Percentiles rank a stretch among this genome's conserved stretches.
Evolutionary conservation across 176 grass and related monocot genomes (phyloP).

Genomic region (Puccinellia tenuiflora): DNA sequence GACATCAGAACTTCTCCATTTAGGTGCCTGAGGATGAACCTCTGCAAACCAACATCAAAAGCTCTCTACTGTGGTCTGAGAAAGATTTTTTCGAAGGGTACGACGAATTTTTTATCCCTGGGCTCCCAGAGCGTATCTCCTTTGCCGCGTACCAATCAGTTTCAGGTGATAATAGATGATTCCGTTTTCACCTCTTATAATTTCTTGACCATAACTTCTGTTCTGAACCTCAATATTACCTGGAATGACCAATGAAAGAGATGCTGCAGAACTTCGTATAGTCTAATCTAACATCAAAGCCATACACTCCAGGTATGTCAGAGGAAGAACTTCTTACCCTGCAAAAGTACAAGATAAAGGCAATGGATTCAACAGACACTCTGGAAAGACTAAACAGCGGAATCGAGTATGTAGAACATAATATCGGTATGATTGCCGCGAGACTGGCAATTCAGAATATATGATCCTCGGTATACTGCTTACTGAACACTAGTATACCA

Average conservation of each 20-base stretch:
- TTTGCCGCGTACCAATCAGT: constrained; percentile 81
- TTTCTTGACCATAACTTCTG: neutral
- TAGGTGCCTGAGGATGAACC: constrained; percentile 75
- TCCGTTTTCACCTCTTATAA: neutral
- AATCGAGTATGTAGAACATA: constrained; percentile 55
- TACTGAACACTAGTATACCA: neutral
- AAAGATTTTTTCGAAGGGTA: constrained; percentile 43
- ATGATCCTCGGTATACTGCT: constrained; percentile 3
- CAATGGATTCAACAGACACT: constrained; percentile 75
- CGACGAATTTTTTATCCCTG: constrained; percentile 63
- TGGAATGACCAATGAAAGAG: neutral
- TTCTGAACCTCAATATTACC: neutral
- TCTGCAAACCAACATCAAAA: constrained; percentile 81
- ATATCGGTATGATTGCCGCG: constrained; percentile 75
- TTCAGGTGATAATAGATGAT: constrained; percentile 50
- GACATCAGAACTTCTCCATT: constrained; percentile 13
- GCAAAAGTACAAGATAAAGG: constrained; percentile 66
- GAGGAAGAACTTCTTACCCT: constrained; percentile 57
- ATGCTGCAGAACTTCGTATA: neutral
- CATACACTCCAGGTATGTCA: constrained; percentile 68
- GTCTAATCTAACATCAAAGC: constrained; percentile 21
- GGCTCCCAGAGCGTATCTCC: constrained; percentile 60
- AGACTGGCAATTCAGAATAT: constrained; percentile 90
- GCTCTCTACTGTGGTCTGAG: constrained; percentile 78
- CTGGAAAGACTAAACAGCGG: constrained; percentile 54